These are phyloP conservation scores for Kodamaea arcana DNA, from an alignment of 1,139 yeast genomes.

Conservation along the genomic window DNA sequence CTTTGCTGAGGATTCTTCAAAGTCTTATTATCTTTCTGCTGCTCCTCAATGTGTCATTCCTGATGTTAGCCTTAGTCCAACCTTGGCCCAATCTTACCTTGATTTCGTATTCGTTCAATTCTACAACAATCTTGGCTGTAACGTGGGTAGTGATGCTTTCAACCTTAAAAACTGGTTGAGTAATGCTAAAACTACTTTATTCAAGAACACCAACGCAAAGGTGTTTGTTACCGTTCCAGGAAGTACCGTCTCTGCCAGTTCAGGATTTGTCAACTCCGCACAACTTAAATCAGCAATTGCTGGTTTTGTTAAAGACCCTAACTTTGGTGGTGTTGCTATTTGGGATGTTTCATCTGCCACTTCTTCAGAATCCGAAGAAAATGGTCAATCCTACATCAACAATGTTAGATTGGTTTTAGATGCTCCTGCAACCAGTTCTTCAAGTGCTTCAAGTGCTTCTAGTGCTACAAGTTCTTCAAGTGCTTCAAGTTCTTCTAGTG, in stretches of 20 bases:
- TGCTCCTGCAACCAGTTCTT: constrained; percentile 1
- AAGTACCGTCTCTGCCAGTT: constrained; percentile 2
- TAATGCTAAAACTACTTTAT: background rate
- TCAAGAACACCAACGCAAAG: no score
- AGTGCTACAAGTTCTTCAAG: background rate
- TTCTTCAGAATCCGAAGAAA: background rate
- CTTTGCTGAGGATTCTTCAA: constrained; percentile 8
- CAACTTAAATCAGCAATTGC: constrained; percentile 12
- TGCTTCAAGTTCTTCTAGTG: background rate
- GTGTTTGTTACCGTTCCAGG: constrained; percentile 18
- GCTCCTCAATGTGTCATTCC: constrained; percentile 17
- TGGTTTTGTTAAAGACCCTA: constrained; percentile 12
- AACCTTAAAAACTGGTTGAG: constrained; percentile 16
- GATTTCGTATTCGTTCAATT: constrained; percentile 18
- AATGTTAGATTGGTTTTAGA: background rate
- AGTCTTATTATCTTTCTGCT: constrained; percentile 1
- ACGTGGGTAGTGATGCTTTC: constrained; percentile 10
- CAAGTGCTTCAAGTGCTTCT: background rate
- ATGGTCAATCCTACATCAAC: background rate
- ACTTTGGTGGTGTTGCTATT: constrained; percentile 24
- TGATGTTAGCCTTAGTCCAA: constrained; percentile 12
- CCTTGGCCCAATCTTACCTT: constrained; percentile 10
- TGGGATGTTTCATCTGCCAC: constrained; percentile 23
- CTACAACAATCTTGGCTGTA: constrained; percentile 17
- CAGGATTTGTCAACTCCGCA: constrained; percentile 16